Evolutionary conservation across 2,329 filamentous ascomycete genomes (phyloP), one percentile per base, ranked within the genome.

Genomic region (Macrophomina phaseolina): DNA sequence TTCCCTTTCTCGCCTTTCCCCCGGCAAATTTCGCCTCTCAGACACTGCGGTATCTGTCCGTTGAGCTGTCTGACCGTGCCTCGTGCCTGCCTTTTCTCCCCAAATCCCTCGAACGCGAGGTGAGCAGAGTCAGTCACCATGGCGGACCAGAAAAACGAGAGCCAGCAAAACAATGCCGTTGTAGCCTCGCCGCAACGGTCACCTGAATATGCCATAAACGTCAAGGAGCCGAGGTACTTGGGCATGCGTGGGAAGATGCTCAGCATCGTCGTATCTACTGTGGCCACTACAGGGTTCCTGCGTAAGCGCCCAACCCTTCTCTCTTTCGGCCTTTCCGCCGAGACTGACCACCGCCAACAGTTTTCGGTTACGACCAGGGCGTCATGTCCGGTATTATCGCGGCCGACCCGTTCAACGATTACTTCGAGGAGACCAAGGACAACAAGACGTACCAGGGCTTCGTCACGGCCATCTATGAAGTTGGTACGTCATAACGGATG

Each of bases 201-300:
- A 7, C 16, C 18, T 12, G 14, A 28, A 14, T 18, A 45, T 12
- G n/a, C 48, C 32, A 52, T 64, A 32, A 65, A 65, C 30, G 63
- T 55, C 51, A 65, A 65, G 51, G 46, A 65, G 28, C 63, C 85
- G 60, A 82, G 73, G n/a, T 89, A 82, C 74, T 84, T 85, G 74
- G 87, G 88, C 76, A 80, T 90, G 68, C 85, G 83, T 40, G 89
- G 89, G 74, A 82, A 80, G 70, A 80, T 79, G 45, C 81, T 90
- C 64, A 86, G 84, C 28, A 71, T 88, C 68, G 79, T 83, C 48
- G 83, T 90, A 51, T 88, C 88, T 0, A 82, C 84, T 16, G 83
- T 90, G 30, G 87, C 88, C 4, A 90, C 88, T 0, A 88, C 86
- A 60, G 87, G 86, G 23, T 89, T 89, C 78, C 74, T 88, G 30